A percentile compares a stretch with the other conserved stretches of the same genome.
phyloP scores from a whole-genome alignment of 2,329 filamentous ascomycete genomes.

The Lizonia empirigonia region DNA sequence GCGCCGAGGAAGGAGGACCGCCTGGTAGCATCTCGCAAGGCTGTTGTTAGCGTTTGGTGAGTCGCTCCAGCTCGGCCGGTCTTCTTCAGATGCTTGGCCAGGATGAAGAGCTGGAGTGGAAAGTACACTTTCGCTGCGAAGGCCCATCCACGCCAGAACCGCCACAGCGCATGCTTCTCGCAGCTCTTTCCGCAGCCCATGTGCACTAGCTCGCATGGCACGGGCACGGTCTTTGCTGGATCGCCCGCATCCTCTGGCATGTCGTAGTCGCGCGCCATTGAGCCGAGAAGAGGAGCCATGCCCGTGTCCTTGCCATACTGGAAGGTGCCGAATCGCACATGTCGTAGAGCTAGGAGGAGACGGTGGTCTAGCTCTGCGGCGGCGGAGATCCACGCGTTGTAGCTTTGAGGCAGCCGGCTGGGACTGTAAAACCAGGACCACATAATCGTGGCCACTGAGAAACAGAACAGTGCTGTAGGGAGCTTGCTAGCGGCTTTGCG shows the following conservation, averaged over 20 bases:
- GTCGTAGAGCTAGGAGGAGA: slow-evolving; percentile 74
- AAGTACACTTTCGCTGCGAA: slow-evolving; percentile 80
- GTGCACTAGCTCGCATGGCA: slow-evolving; percentile 84
- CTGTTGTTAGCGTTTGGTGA: slow-evolving; percentile 52
- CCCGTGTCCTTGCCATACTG: slow-evolving; percentile 76
- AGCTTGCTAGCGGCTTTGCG: slow-evolving; percentile 50
- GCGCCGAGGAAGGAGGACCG: slow-evolving; percentile 78
- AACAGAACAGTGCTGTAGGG: slow-evolving; percentile 74
- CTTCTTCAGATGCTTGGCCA: slow-evolving; percentile 20
- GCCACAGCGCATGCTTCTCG: slow-evolving; percentile 72
- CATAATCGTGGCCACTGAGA: slow-evolving; percentile 79
- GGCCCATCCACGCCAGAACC: slow-evolving; percentile 71
- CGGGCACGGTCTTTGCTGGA: slow-evolving; percentile 69
- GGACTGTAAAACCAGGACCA: slow-evolving; percentile 86
- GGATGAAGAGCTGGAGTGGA: slow-evolving; percentile 66
- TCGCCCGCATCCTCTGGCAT: slow-evolving; percentile 76
- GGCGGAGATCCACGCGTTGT: slow-evolving; percentile 81
- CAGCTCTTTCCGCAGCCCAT: slow-evolving; percentile 76
- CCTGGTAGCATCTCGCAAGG: slow-evolving; percentile 65
- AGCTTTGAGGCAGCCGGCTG: slow-evolving; percentile 70
- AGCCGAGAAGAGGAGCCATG: slow-evolving; percentile 68
- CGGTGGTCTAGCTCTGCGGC: slow-evolving; percentile 76
- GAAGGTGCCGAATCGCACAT: slow-evolving; percentile 66
- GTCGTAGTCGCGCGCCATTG: slow-evolving; percentile 73
- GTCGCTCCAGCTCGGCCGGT: slow-evolving; percentile 26